Conservation (phyloP, 2,329 filamentous ascomycete genomes). For the Claviceps humidiphila region DNA sequence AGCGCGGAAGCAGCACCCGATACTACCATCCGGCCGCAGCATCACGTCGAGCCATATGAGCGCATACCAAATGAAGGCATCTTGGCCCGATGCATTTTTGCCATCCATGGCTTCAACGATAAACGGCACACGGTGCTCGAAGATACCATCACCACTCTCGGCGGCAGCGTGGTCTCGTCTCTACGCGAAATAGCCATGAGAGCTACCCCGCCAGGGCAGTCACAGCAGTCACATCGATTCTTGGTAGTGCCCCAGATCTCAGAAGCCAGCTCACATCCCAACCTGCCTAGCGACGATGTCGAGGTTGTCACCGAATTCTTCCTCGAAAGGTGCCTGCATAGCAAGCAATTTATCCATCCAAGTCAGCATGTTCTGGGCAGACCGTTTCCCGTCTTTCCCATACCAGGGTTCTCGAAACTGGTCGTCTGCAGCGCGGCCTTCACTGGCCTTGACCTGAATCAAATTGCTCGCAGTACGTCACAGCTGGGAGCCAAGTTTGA, state of each 20-base stretch:
- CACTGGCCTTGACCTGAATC: constrained; percentile 68
- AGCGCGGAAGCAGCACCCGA: constrained; percentile 2
- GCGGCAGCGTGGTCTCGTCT: constrained; percentile 29
- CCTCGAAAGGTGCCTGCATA: constrained; percentile 76
- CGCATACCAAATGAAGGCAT: constrained; percentile 22
- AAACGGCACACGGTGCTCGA: constrained; percentile 35
- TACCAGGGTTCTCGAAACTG: constrained; percentile 56
- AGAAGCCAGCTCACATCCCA: constrained; percentile 30
- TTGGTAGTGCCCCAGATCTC: constrained; percentile 42
- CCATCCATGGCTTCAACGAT: constrained; percentile 44
- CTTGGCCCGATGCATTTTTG: constrained; percentile 44
- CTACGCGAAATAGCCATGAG: constrained; percentile 26
- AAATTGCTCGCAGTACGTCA: constrained; percentile 63
- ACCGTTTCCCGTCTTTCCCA: constrained; percentile 59
- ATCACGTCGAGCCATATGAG: neutral
- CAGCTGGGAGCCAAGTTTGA: constrained; percentile 72
- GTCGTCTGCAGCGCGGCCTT: constrained; percentile 74
- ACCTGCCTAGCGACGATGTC: constrained; percentile 23
- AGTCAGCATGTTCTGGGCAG: constrained; percentile 58
- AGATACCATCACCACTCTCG: constrained; percentile 34
- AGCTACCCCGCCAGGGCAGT: constrained; percentile 11
- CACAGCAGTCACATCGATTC: constrained; percentile 27
- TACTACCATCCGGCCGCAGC: constrained; percentile 5
- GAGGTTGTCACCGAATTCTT: constrained; percentile 76
- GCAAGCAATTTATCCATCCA: constrained; percentile 58